Evolutionary conservation across 2,329 filamentous ascomycete species (phyloP), one percentile per base, ranked within the genome.

Genomic region (Ploettnerulaceae sp.): DNA sequence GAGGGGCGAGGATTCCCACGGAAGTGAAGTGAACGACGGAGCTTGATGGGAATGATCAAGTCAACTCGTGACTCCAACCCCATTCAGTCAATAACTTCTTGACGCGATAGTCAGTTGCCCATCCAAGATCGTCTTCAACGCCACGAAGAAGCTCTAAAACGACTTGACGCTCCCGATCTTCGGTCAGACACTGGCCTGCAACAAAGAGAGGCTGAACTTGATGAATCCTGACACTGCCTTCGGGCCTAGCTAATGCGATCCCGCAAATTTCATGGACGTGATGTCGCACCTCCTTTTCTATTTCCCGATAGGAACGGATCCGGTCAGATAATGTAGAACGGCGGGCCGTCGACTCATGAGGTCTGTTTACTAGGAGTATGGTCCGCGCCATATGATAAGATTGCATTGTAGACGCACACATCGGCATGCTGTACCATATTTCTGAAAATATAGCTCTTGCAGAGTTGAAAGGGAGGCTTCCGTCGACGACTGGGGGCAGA

Each of bases 341-440:
- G 14, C 69, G 68, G 47, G 71, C 70, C 1, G 76, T 74, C 0
- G 72, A 74, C 47, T 82, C 73, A 12, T 73, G 69, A 1, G 76
- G 77, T 48, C 76, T 74, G 56, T 84, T 82, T 52, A 81, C 71
- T 9, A 81, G 69, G 0, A 84, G 61, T 4, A 82, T 70, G 8
- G 83, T 78, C 33, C 76, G 72, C 1, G 77, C 77, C 67, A 84
- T 82, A 56, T 84, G 76, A 53, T 81, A 83, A 49, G 73, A 73
- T 56, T 82, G 79, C 72, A 83, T 83, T 1, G 79, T 78, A 2
- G 79, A 79, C 0, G 76, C 79, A 62, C 79, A 84, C 70, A 84
- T 75, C 0, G 79, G 72, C 0, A 78, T 69, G 42, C 73, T 73
- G 61, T 81, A 82, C 79, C 81, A 84, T 9, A 81, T 71, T 57